These are phyloP conservation scores for Rutidosis leptorrhynchoides DNA, from an alignment of 129 eudicot genomes.

Conservation along the genomic window DNA sequence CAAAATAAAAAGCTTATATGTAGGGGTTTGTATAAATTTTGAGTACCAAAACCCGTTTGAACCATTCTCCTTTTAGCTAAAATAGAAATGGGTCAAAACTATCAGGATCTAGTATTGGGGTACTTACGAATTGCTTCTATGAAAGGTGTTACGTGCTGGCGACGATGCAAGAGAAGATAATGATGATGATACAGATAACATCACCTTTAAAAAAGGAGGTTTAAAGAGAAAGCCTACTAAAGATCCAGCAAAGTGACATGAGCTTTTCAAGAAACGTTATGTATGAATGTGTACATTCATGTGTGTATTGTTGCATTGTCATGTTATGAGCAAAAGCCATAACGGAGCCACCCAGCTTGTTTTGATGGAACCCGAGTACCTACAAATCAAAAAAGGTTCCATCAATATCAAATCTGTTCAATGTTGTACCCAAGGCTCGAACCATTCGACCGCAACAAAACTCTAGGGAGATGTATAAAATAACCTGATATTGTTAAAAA, in stretches of 20 bases:
- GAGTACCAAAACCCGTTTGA: too few relatives aligned
- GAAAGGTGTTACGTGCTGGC: slow-evolving; percentile 72
- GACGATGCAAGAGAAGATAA: slow-evolving; percentile 61
- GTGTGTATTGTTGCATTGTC: not conserved
- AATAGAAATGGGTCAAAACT: not conserved
- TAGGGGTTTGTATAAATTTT: too few relatives aligned
- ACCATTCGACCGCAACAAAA: too few relatives aligned
- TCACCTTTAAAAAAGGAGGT: slow-evolving; percentile 59
- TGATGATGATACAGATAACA: slow-evolving; percentile 86
- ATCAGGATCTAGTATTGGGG: not conserved
- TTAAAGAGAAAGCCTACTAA: slow-evolving; percentile 60
- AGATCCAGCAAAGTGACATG: slow-evolving; percentile 71
- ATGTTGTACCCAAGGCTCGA: too few relatives aligned
- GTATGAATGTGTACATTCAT: slow-evolving; percentile 23
- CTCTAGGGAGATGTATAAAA: too few relatives aligned
- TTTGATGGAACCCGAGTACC: too few relatives aligned
- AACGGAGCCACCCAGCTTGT: slow-evolving; percentile 15
- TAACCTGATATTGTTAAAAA: too few relatives aligned
- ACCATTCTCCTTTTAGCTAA: too few relatives aligned
- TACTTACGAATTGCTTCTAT: not conserved
- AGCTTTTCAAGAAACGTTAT: slow-evolving; percentile 68
- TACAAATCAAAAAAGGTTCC: too few relatives aligned
- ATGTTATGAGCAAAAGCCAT: not conserved
- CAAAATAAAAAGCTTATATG: too few relatives aligned
- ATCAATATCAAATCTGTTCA: too few relatives aligned